These are phyloP conservation scores for Eucalyptus globulus DNA, from an alignment of 345 rosid species.

Conservation along the genomic window DNA sequence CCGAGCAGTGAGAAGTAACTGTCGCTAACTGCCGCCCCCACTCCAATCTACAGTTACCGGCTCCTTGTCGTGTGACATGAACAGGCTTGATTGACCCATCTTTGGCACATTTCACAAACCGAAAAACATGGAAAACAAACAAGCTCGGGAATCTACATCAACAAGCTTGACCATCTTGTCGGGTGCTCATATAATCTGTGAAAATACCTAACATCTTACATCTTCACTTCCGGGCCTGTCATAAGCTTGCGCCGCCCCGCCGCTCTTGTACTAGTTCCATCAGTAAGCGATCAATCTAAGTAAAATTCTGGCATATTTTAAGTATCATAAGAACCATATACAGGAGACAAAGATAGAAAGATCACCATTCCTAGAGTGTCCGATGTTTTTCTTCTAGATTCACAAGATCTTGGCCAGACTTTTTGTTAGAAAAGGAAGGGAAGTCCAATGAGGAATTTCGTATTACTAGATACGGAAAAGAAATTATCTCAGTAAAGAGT, in stretches of 20 bases:
- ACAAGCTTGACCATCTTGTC: background rate
- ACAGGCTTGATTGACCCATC: background rate
- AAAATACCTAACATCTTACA: background rate
- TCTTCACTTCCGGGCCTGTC: background rate
- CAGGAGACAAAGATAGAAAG: background rate
- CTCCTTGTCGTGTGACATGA: background rate
- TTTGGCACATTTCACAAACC: background rate
- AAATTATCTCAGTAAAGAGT: background rate
- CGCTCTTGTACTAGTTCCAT: background rate
- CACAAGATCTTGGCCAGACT: background rate
- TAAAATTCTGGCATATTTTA: background rate
- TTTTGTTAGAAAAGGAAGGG: background rate
- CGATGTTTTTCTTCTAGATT: background rate
- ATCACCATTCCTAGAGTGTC: background rate
- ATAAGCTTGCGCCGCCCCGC: background rate
- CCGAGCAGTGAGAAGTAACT: background rate
- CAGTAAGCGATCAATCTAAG: background rate
- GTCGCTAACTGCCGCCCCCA: slow-evolving; percentile 1
- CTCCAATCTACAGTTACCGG: background rate
- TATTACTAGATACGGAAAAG: background rate
- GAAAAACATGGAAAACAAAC: background rate
- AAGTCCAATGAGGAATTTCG: background rate
- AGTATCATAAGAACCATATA: background rate
- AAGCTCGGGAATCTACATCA: background rate
- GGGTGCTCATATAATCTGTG: background rate